A percentile compares a stretch with the other conserved stretches of the same genome.
phyloP scores from a whole-genome alignment of 2,329 filamentous ascomycete genomes.

The Phaeomoniella chlamydospora region DNA sequence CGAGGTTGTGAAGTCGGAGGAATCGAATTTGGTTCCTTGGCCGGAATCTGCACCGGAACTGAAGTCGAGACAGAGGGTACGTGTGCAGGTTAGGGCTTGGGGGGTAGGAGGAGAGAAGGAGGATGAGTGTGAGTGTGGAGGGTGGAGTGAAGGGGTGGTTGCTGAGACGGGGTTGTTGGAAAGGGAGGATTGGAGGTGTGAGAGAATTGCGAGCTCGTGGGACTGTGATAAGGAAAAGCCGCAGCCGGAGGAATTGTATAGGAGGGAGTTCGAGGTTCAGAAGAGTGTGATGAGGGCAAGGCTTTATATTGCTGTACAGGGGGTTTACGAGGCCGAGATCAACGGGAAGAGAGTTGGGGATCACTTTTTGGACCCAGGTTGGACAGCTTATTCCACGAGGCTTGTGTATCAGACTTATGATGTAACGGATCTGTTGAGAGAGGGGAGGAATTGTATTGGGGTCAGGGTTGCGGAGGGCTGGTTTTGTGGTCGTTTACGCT shows the following conservation, averaged over 20 bases:
- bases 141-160: conserved; percentile 15
- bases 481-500: conserved; percentile 18
- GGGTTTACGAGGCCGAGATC: conserved; percentile 32
- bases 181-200: conserved; percentile 19
- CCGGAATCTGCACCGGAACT: conserved; percentile 11
- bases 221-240: conserved; percentile 12
- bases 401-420: conserved; percentile 41
- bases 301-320: conserved; percentile 32
- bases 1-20: conserved; percentile 5
- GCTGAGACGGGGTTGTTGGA: conserved; percentile 21
- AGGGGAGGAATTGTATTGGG: conserved; percentile 24
- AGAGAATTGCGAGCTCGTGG: no score
- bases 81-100: no score
- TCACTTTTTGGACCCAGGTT: conserved; percentile 34
- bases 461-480: conserved; percentile 35
- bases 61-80: not conserved
- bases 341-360: conserved; percentile 28
- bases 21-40: conserved; percentile 15
- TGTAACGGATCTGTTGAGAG: conserved; percentile 25
- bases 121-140: conserved; percentile 8
- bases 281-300: conserved; percentile 16
- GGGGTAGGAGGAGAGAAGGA: no score
- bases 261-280: conserved; percentile 15
- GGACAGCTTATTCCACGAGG: conserved; percentile 35
- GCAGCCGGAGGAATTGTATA: conserved; percentile 8